A percentile compares a stretch with the other conserved stretches of the same genome.
These are phyloP conservation scores for Nakazawaea pomicola DNA, from an alignment of 805 yeast species.

Conservation along the genomic window DNA sequence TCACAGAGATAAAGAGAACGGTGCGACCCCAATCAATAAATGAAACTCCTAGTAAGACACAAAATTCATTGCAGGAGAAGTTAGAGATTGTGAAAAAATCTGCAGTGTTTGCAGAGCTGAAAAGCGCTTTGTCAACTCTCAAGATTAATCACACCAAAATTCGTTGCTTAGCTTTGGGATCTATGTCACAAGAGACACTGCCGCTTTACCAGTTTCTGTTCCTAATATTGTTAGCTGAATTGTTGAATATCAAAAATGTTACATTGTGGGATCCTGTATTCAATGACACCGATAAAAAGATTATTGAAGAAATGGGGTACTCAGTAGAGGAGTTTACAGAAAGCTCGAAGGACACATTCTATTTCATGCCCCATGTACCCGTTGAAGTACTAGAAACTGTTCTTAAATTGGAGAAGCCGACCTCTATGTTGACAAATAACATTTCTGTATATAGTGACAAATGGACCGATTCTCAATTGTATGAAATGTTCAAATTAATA, in stretches of 20 bases:
- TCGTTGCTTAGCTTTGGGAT: conserved; percentile 27
- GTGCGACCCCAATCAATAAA: background rate
- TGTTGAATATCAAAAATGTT: conserved; percentile 13
- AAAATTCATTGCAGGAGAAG: conserved; percentile 1
- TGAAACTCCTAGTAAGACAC: background rate
- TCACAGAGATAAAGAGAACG: background rate
- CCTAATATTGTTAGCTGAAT: conserved; percentile 15
- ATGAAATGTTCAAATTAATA: conserved; percentile 23
- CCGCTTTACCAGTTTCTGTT: conserved; percentile 26
- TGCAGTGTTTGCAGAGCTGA: conserved; percentile 12
- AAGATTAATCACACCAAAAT: background rate
- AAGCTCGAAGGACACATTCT: conserved; percentile 12
- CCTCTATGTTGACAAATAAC: conserved; percentile 26
- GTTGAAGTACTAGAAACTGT: conserved; percentile 23
- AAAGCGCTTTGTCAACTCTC: conserved; percentile 12
- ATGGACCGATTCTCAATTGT: conserved; percentile 22
- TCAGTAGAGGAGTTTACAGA: conserved; percentile 11
- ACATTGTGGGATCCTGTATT: conserved; percentile 29
- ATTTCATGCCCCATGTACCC: conserved; percentile 31
- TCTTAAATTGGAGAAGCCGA: conserved; percentile 18
- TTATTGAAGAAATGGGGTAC: conserved; percentile 15
- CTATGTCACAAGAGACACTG: conserved; percentile 17
- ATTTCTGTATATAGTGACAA: conserved; percentile 23
- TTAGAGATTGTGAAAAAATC: conserved; percentile 11
- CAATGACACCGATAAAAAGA: conserved; percentile 17